Evolutionary conservation across 2,329 filamentous ascomycete genomes (phyloP), one percentile per base, ranked within the genome.

Genomic region (Fusarium denticulatum): DNA sequence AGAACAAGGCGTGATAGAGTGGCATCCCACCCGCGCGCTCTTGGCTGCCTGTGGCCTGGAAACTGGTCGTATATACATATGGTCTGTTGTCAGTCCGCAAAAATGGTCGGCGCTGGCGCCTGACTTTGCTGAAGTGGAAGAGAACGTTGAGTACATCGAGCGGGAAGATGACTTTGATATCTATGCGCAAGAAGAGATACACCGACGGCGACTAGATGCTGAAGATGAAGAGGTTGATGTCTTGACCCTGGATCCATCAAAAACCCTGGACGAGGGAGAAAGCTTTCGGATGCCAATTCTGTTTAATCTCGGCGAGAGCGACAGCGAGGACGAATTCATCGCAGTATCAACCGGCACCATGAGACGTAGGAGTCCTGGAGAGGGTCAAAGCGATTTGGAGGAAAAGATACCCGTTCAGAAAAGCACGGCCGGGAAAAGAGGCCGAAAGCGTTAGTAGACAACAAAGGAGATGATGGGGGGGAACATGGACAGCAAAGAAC

Each of bases 81-180:
- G 96, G 96, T 96, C 94, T 10, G 96, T 98, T 62, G 91, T 96
- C 45, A 96, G 94, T 61, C 96, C 96, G 15, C 97, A 99, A 80
- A 93, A 96, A 77, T 99, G 96, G 97, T 98, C 95, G 22, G 96
- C 96, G 4, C 88, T 99, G 36, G 97, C 97, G 11, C 96, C 96
- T 0, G 97, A 99, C 82, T 99, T 99, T 82, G 93, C 92, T 45
- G 96, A 99, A 82, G 95, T 99, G 20, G 96, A 99, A 83, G 96
- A 99, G 83, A 99, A 99, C 77, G 95, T 97, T 28, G 94, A 98
- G 81, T 99, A 99, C 80, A 90, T 97, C 46, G 96, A 99, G 82
- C 90, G 90, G 63, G 96, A 99, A 83, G 96, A 99, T 80, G 96
- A 99, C 80, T 99, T 99, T 77, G 97, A 99, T 81, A 97, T 98